A percentile compares a stretch with the other conserved stretches of the same genome.
phyloP scores from a whole-genome alignment of 169 alveolate species.

The Plasmodium inui region DNA sequence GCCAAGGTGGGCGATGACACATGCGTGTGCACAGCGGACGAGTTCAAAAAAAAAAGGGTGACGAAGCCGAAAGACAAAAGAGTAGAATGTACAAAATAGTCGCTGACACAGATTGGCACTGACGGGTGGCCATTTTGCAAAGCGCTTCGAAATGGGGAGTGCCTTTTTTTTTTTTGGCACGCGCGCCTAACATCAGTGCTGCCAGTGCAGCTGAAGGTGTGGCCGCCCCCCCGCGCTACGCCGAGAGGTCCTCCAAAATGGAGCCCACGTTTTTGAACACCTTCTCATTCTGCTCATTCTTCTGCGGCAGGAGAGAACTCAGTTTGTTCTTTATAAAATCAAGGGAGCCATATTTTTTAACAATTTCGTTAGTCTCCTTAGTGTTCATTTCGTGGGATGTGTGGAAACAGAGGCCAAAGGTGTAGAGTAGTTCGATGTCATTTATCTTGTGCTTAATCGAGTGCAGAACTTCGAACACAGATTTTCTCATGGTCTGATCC shows the following conservation, averaged over 20 bases:
- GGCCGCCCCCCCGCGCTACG: not conserved
- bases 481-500: conserved; percentile 38
- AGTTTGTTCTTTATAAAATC: conserved; percentile 33
- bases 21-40: not conserved
- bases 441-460: conserved; percentile 3
- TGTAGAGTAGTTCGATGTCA: conserved; percentile 26
- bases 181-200: not conserved
- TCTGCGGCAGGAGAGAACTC: not conserved
- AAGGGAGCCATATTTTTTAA: conserved; percentile 23
- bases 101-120: not conserved
- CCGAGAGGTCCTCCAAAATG: conserved; percentile 35
- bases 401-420: conserved; percentile 35
- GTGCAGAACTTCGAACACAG: conserved; percentile 34
- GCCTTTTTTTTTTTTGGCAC: not conserved
- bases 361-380: conserved; percentile 37
- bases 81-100: not conserved
- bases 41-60: not conserved
- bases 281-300: conserved; percentile 55
- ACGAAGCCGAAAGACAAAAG: not conserved
- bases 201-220: not conserved
- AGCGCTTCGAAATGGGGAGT: not conserved
- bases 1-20: not conserved
- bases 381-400: conserved; percentile 22
- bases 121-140: not conserved
- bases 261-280: conserved; percentile 19